Evolutionary conservation across 2,329 filamentous ascomycete genomes (phyloP), one percentile per base, ranked within the genome.

Genomic region (Dendrostoma leiphaemia): DNA sequence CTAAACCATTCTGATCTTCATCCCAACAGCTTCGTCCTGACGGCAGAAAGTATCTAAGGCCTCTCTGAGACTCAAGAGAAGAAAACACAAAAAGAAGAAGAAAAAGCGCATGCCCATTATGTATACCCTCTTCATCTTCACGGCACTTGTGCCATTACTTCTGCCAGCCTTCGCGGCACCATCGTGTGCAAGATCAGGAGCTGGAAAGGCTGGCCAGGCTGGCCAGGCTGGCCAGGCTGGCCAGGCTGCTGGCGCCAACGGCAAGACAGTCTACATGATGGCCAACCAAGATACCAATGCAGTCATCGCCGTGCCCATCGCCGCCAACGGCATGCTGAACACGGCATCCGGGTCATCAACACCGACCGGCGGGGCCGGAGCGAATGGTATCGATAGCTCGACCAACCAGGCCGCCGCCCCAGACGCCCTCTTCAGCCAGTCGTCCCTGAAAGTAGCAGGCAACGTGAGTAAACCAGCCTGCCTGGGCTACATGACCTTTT

Each of bases 251-350:
- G 9, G 37, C 1, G 35, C 51, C n/a, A 56, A 45, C n/a, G 65
- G 60, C 23, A 79, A 78, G 62, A 81, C 80, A 0, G 62, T 84
- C 17, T 85, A 85, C 64, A 67, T 84, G 51, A 67, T 83, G 35
- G 81, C 76, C 32, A 86, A 86, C 60, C 72, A 78, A 2, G 59
- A 72, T 0, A 57, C 61, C 9, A 81, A 84, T 50, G 64, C 71
- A 0, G 71, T 85, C 2, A 69, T 82, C 1, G 75, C 80, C 0
- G 51, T 85, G 1, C 73, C 75, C 0, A 73, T 84, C 31, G 67
- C 64, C 0, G 43, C 59, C 0, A 68, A 82, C 51, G 82, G 82
- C 0, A 73, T 67, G 15, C 67, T 85, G 0, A 4, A 53, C 10
- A 17, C 37, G 5, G 72, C 69, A 0, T 64, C 65, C 3, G 77